Percentiles rank a stretch among this genome's conserved stretches.
phyloP scores from a whole-genome alignment of 2,329 filamentous ascomycete species.

The Lachnellula cervina region DNA sequence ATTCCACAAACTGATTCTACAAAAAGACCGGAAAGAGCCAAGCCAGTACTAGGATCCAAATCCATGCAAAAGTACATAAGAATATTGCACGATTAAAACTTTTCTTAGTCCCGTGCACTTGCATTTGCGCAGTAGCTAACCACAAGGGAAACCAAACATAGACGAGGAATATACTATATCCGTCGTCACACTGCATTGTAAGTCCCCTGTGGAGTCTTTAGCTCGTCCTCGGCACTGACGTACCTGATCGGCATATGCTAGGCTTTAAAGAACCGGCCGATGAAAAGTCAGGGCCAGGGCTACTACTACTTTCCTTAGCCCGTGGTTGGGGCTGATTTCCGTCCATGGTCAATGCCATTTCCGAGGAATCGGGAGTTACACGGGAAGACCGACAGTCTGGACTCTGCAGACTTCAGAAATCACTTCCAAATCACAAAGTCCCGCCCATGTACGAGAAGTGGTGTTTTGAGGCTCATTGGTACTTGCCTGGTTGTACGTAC shows the following conservation, averaged over 20 bases:
- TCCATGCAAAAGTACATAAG: not conserved
- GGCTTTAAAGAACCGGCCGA: not conserved
- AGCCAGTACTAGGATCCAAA: not conserved
- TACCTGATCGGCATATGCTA: conserved; percentile 2
- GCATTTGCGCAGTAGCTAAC: not conserved
- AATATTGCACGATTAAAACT: not conserved
- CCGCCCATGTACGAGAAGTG: not conserved
- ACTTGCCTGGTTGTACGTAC: too few relatives aligned
- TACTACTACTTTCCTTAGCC: not conserved
- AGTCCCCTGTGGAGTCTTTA: not conserved
- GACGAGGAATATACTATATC: not conserved
- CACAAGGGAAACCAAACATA: not conserved
- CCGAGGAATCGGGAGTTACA: not conserved
- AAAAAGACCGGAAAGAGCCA: not conserved
- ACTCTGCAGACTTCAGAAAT: not conserved
- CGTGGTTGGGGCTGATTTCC: conserved; percentile 21
- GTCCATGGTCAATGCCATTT: not conserved
- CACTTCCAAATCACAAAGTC: too few relatives aligned
- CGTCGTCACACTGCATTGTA: conserved; percentile 14
- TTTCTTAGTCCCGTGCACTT: not conserved
- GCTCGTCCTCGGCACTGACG: conserved; percentile 8
- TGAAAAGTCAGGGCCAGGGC: not conserved
- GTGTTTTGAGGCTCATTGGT: not conserved
- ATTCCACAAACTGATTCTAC: too few relatives aligned
- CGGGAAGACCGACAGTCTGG: not conserved